Percentiles rank a stretch among this genome's conserved stretches.
phyloP scores from a whole-genome alignment of 495 filamentous ascomycete species.

The Bacidia rubella region DNA sequence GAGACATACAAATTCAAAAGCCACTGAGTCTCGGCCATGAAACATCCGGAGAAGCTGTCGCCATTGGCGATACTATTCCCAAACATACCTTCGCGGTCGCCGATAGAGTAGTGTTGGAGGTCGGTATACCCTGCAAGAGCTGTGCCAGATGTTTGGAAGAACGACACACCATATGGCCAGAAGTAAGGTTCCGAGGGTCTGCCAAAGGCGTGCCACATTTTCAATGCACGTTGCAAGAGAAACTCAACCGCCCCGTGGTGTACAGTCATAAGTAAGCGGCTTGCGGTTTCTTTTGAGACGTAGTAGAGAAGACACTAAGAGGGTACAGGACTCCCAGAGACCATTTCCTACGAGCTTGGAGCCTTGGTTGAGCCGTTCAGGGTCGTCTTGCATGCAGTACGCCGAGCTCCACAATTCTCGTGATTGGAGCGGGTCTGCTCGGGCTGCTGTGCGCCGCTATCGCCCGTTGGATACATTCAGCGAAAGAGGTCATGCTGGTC shows the following conservation, averaged over 20 bases:
- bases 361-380: conserved; percentile 68
- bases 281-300: too few relatives aligned
- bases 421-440: conserved; percentile 73
- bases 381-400: conserved; percentile 70
- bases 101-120: conserved; percentile 71
- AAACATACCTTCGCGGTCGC: conserved; percentile 33
- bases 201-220: conserved; percentile 67
- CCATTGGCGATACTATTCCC: conserved; percentile 40
- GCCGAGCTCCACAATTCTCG: too few relatives aligned
- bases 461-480: conserved; percentile 52
- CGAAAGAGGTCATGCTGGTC: conserved; percentile 59
- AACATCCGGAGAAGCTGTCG: conserved; percentile 56
- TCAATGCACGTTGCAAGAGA: conserved; percentile 72
- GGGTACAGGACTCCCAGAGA: conserved; percentile 41
- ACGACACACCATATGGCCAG: conserved; percentile 76
- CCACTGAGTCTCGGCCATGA: conserved; percentile 72
- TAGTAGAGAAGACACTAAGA: not conserved
- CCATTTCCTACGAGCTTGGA: conserved; percentile 51
- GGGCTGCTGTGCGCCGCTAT: conserved; percentile 58
- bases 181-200: conserved; percentile 63
- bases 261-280: conserved; percentile 53
- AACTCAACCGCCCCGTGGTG: conserved; percentile 59
- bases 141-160: conserved; percentile 54
- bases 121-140: conserved; percentile 61
- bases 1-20: conserved; percentile 59